phyloP scores from a whole-genome alignment of 106 monocot species.

The Dendrobium nobile region DNA sequence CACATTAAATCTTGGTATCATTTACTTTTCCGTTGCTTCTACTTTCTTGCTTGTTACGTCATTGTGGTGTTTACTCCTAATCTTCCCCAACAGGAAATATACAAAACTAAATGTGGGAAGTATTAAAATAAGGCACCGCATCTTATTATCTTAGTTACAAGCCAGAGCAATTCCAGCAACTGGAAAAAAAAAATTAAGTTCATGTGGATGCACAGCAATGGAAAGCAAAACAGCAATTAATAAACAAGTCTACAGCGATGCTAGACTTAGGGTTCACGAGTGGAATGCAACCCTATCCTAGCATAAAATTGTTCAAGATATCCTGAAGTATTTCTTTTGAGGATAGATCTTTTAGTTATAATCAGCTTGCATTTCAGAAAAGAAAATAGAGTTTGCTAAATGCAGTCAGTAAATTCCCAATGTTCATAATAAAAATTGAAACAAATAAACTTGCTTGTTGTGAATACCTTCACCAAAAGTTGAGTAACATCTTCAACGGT shows the following conservation, averaged over 20 bases:
- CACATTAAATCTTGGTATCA: too few relatives aligned
- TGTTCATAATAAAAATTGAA: not conserved
- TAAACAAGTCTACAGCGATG: not conserved
- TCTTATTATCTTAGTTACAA: not conserved
- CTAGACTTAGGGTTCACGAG: not conserved
- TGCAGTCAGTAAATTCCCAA: not conserved
- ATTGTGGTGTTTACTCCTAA: too few relatives aligned
- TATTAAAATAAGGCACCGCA: not conserved
- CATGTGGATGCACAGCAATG: not conserved
- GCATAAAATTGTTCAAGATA: not conserved
- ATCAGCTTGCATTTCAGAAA: not conserved
- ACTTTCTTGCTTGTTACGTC: too few relatives aligned
- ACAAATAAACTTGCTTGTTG: not conserved
- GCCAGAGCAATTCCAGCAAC: not conserved
- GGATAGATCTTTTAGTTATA: not conserved
- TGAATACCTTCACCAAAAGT: constrained; percentile 69
- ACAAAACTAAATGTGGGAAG: not conserved
- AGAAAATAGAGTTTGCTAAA: not conserved
- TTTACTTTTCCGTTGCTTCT: too few relatives aligned
- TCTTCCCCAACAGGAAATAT: not conserved
- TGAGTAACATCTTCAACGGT: constrained; percentile 74
- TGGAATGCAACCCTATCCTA: not conserved
- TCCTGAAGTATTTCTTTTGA: not conserved
- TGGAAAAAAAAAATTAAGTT: not conserved
- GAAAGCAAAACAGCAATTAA: not conserved